Evolutionary conservation across 148 eudicot genomes (phyloP).

Genomic region (Pharnaceum exiguum): DNA sequence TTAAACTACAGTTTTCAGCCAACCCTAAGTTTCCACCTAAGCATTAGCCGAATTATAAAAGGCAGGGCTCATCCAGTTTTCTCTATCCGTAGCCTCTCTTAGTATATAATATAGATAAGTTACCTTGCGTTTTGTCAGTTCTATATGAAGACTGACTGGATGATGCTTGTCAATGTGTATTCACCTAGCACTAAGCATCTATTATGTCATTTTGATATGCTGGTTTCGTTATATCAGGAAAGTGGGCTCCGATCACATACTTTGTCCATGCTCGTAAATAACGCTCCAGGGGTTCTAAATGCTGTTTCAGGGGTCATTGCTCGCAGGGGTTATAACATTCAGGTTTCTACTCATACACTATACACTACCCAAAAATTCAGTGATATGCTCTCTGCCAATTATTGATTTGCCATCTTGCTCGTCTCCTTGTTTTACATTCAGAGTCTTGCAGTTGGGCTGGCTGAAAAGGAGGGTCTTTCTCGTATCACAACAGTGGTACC

Average conservation of each 20-base stretch:
- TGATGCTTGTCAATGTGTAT: neutral
- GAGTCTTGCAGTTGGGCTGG: conserved; percentile 92
- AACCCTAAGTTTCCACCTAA: no score
- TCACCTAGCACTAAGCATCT: neutral
- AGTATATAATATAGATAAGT: no score
- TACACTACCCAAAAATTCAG: neutral
- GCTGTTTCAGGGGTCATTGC: conserved; percentile 73
- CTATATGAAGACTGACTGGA: neutral
- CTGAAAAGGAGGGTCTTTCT: conserved; percentile 75
- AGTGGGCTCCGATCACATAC: conserved; percentile 82
- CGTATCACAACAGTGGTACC: conserved; percentile 90
- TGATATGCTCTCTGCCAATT: neutral
- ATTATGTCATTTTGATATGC: conserved; percentile 15
- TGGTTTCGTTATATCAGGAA: conserved; percentile 44
- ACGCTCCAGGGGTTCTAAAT: conserved; percentile 83
- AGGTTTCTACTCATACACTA: conserved; percentile 35
- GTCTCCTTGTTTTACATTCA: conserved; percentile 20
- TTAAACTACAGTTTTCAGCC: no score
- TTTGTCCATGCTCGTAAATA: conserved; percentile 67
- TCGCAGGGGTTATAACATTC: conserved; percentile 83
- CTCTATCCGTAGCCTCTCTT: no score
- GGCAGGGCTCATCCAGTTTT: no score
- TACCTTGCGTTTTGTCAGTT: no score
- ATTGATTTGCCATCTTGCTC: neutral
- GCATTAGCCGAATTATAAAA: no score